Evolutionary conservation across 2,329 filamentous ascomycete species (phyloP).

Genomic region (Aspergillus sp.): DNA sequence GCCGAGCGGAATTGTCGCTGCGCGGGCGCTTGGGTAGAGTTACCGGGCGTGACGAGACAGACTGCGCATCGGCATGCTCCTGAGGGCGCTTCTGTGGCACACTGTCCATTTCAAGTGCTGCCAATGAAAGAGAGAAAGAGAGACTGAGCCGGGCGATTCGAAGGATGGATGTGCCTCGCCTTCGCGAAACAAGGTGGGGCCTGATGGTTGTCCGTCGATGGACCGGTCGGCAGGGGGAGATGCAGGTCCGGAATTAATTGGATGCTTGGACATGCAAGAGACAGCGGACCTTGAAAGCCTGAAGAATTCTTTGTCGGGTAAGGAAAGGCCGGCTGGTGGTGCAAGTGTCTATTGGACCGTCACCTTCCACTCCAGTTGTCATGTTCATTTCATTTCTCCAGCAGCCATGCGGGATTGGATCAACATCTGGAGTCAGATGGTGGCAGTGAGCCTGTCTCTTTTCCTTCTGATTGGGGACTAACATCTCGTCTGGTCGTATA

Average conservation of each 20-base stretch:
- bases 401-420: slow-evolving; percentile 5
- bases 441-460: slow-evolving; percentile 1
- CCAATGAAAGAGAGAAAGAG: slow-evolving; percentile 11
- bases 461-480: slow-evolving; percentile 4
- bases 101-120: slow-evolving; percentile 16
- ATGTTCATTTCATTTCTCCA: background rate
- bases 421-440: slow-evolving; percentile 1
- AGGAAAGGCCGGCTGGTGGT: background rate
- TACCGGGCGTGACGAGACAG: background rate
- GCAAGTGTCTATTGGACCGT: background rate
- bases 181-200: slow-evolving; percentile 8
- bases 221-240: background rate
- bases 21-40: slow-evolving; percentile 10
- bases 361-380: background rate
- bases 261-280: background rate
- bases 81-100: slow-evolving; percentile 17
- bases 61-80: slow-evolving; percentile 8
- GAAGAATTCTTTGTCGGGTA: background rate
- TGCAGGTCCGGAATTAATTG: slow-evolving; percentile 9
- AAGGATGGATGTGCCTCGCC: slow-evolving; percentile 4
- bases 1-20: background rate
- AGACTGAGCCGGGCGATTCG: background rate
- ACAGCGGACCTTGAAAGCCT: background rate
- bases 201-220: background rate
- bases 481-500: background rate